Evolutionary conservation across 2,329 filamentous ascomycete genomes (phyloP).

Genomic region (Aspergillus costaricaensis): DNA sequence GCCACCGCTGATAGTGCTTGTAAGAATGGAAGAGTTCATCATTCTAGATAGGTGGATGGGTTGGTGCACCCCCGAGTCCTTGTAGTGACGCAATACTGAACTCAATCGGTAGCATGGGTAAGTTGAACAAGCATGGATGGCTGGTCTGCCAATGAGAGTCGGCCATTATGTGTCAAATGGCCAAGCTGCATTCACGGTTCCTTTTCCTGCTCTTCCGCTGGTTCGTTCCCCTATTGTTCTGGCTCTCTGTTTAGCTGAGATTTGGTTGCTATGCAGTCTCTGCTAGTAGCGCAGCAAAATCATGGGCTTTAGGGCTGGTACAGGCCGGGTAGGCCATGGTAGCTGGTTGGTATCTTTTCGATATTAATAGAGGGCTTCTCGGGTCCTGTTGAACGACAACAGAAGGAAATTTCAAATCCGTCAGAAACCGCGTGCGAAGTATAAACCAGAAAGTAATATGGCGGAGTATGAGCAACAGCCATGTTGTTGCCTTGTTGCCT

Average conservation of each 20-base stretch:
- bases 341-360: background rate
- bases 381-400: background rate
- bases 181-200: background rate
- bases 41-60: background rate
- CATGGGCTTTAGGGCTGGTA: background rate
- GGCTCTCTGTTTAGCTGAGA: background rate
- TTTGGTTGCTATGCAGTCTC: background rate
- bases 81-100: constrained; percentile 1
- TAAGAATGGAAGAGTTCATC: background rate
- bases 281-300: background rate
- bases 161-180: background rate
- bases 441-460: background rate
- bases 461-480: background rate
- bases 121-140: background rate
- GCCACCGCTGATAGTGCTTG: background rate
- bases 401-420: background rate
- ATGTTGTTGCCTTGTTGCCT: background rate
- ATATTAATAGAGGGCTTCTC: too few relatives aligned
- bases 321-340: background rate
- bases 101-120: background rate
- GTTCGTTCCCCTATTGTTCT: background rate
- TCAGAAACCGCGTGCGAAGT: background rate
- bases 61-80: background rate
- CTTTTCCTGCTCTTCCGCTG: background rate
- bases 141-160: background rate